Base-by-base conservation (phyloP, 768 basidiomycete species). In the Inosperma sp. region DNA sequence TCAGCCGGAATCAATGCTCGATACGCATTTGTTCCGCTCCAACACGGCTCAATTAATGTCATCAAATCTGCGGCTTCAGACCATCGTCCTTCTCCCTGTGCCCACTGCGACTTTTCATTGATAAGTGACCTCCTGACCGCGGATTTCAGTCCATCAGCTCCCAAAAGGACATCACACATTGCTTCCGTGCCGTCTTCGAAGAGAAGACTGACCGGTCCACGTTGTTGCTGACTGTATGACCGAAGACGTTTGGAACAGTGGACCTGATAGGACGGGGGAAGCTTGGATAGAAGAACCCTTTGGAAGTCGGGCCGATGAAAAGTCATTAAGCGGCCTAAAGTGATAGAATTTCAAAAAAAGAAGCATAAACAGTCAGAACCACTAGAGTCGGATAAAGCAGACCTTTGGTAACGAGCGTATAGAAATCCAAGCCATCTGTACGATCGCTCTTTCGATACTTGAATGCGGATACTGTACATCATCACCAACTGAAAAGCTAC, bases 261-360 rank as follows among this genome's bases (percentile, higher is more conserved):
- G 5, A 75, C 71, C 42, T 66, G 70, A 59, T 73, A 78, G 3
- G 72, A 67, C 13, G 72, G 58, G 1, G 77, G 69, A 23, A 86
- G 64, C 50, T 70, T 69, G 34, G 68, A 63, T 7, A 88, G 71
- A 48, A 88, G 71, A 2, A 74, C 76, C 17, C 68, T 64, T 49
- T 86, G 84, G 57, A 87, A 84, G 56, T 86, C 83, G 19, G 83
- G 74, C 13, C 86, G 80, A 63, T 86, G 85, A 54, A 88, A 72
- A 51, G 66, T 64, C 54, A 80, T 68, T 53, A 81, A 48, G 49
- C 66, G 65, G n/a, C 81, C 81, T 82, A 40, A 48, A 37, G 22
- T 22, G 37, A 55, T 22, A 56, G 36, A 51, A 44, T 56, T 52
- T 47, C 36, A 23, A 17, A 10, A 31, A 27, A 27, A n/a, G n/a